These are phyloP conservation scores for Thelonectria blattea DNA, from an alignment of 2,329 filamentous ascomycete genomes.

Conservation along the genomic window DNA sequence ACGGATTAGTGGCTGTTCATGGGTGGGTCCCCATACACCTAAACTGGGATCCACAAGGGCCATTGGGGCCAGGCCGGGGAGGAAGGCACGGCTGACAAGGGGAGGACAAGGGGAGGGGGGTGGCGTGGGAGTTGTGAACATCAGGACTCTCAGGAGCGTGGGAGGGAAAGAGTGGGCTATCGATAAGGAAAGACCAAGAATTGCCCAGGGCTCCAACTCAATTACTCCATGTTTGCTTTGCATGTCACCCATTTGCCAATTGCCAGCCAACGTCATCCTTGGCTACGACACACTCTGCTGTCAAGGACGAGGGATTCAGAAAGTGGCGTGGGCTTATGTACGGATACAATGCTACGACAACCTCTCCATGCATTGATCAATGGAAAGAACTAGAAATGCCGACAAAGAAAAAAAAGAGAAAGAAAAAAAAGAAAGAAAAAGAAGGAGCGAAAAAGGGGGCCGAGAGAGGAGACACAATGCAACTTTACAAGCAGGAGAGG, in stretches of 20 bases:
- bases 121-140: conserved; percentile 4
- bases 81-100: conserved; percentile 11
- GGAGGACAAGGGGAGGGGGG: neutral
- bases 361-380: conserved; percentile 2
- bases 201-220: conserved; percentile 1
- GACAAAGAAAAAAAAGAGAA: neutral
- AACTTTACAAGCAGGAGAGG: neutral
- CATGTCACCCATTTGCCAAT: conserved; percentile 30
- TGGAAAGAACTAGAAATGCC: neutral
- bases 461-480: neutral
- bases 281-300: conserved; percentile 10
- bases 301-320: conserved; percentile 5
- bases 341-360: neutral
- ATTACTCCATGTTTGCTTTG: conserved; percentile 21
- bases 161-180: conserved; percentile 24
- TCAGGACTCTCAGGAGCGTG: conserved; percentile 8
- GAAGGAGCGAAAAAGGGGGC: neutral
- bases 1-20: conserved; percentile 28
- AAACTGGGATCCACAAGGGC: conserved; percentile 2
- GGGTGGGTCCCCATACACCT: conserved; percentile 22
- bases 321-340: conserved; percentile 12
- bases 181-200: conserved; percentile 30
- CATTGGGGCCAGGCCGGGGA: conserved; percentile 16
- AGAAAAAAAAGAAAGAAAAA: too few relatives aligned
- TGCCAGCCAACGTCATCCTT: conserved; percentile 29